phyloP scores from a whole-genome alignment of 331 rosid species.

The Prunus yedoensis region DNA sequence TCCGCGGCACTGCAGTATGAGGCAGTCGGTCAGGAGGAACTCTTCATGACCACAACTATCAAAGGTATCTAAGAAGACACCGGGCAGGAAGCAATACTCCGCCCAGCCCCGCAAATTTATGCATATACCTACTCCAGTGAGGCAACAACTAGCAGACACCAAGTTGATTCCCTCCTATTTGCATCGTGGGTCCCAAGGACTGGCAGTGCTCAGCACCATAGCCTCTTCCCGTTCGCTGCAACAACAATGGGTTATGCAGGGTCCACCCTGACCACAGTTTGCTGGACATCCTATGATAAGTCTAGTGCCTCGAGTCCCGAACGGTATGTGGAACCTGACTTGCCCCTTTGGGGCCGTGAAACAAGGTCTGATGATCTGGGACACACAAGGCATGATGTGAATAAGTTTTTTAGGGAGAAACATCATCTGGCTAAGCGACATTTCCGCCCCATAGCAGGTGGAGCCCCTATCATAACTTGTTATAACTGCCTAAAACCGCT shows the following conservation, averaged over 20 bases:
- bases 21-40: constrained; percentile 38
- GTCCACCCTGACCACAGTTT: constrained; percentile 40
- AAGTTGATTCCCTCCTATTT: constrained; percentile 43
- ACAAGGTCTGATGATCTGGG: constrained; percentile 43
- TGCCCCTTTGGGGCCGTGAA: constrained; percentile 38
- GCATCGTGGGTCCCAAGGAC: constrained; percentile 39
- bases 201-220: constrained; percentile 50
- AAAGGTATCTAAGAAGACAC: constrained; percentile 41
- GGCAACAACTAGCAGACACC: constrained; percentile 53
- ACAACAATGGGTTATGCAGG: constrained; percentile 29
- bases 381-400: constrained; percentile 35
- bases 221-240: constrained; percentile 36
- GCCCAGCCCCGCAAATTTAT: constrained; percentile 38
- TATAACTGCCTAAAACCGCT: constrained; percentile 57
- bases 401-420: constrained; percentile 48
- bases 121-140: constrained; percentile 67
- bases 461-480: constrained; percentile 83
- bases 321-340: constrained; percentile 34
- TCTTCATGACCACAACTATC: constrained; percentile 41
- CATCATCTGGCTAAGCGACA: constrained; percentile 48
- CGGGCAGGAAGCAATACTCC: constrained; percentile 31
- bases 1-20: constrained; percentile 38
- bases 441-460: constrained; percentile 80
- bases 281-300: constrained; percentile 29
- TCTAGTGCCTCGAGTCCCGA: constrained; percentile 56